A percentile compares a stretch with the other conserved stretches of the same genome.
Conservation (phyloP, 805 yeast genomes). For the Pichia manshurica region DNA sequence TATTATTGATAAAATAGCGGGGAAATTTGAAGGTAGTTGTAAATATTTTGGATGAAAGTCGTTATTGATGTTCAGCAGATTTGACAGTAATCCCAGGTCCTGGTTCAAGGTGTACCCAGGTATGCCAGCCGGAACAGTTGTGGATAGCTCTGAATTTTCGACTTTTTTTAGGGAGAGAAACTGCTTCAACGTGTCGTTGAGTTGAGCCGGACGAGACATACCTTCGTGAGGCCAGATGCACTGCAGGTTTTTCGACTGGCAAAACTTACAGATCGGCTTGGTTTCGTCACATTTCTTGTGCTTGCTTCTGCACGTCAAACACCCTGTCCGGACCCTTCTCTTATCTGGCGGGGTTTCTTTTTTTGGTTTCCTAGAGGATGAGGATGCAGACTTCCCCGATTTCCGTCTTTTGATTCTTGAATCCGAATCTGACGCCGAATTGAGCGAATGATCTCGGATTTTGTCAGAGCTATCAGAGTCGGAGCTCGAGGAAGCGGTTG, state of each 20-base stretch:
- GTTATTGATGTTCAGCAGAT: neutral
- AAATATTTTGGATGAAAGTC: slow-evolving; percentile 6
- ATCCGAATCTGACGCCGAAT: neutral
- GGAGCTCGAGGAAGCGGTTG: neutral
- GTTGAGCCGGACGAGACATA: slow-evolving; percentile 7
- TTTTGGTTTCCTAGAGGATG: slow-evolving; percentile 14
- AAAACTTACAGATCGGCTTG: slow-evolving; percentile 45
- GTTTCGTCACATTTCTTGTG: slow-evolving; percentile 55
- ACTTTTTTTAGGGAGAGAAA: slow-evolving; percentile 5
- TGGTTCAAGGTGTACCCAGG: neutral
- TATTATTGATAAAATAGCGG: slow-evolving; percentile 11
- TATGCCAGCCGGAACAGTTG: neutral
- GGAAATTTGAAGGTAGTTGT: slow-evolving; percentile 9
- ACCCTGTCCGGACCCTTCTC: slow-evolving; percentile 39
- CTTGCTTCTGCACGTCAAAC: slow-evolving; percentile 46
- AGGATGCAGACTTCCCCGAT: neutral
- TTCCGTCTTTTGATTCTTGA: neutral
- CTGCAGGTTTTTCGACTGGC: slow-evolving; percentile 33
- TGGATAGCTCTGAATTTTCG: neutral
- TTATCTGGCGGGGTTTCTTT: slow-evolving; percentile 31
- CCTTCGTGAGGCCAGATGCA: slow-evolving; percentile 32
- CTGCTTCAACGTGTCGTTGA: slow-evolving; percentile 9
- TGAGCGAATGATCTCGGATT: neutral
- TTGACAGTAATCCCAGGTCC: neutral
- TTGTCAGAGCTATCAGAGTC: neutral